Evolutionary conservation across 2,329 filamentous ascomycete genomes (phyloP), one percentile per base, ranked within the genome.

Genomic region (Fusarium avenaceum): DNA sequence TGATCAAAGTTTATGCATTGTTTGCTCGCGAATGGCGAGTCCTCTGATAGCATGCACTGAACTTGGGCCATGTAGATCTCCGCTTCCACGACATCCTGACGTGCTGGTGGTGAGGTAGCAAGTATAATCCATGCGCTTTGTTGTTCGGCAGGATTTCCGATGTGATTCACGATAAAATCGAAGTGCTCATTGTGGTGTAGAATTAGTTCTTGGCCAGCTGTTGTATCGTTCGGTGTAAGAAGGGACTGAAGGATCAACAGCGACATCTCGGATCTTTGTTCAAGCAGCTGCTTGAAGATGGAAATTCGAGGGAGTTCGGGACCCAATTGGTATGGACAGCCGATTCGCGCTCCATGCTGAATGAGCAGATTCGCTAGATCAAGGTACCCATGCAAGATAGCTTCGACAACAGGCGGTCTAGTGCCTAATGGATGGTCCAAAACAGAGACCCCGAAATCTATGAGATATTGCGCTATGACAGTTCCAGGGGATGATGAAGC

Each of bases 11-110:
- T 33, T 13, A 53, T 53, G 39, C 28, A 53, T 3, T 46, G 20
- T 33, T 17, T 46, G 39, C 6, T 9, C 1, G 50, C 40, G 17
- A 46, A 53, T 5, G 50, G 28, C 2, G 50, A 53, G 7, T 33
- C 17, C 2, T 26, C 28, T 19, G 39, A 46, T 1, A 46, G 40
- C 26, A 53, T 24, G 7, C 50, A 46, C 6, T 19, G 28, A 6
- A 53, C 40, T 13, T 53, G 50, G 1, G 28, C 50, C 39, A 45
- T 53, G 20, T 53, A 53, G 13, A 53, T 26, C 2, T 53, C 50
- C 0, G 50, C 20, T 26, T 53, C 50, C 7, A 53, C 50, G 1
- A 46, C 50, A 3, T 53, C 46, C 15, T 46, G 46, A 4, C 50
- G 50, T 2, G 50, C 39, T 46, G 50, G 50, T 26, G 39, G 39